Evolutionary conservation across 2,329 filamentous ascomycete genomes (phyloP), one percentile per base, ranked within the genome.

Genomic region (Fusarium napiforme): DNA sequence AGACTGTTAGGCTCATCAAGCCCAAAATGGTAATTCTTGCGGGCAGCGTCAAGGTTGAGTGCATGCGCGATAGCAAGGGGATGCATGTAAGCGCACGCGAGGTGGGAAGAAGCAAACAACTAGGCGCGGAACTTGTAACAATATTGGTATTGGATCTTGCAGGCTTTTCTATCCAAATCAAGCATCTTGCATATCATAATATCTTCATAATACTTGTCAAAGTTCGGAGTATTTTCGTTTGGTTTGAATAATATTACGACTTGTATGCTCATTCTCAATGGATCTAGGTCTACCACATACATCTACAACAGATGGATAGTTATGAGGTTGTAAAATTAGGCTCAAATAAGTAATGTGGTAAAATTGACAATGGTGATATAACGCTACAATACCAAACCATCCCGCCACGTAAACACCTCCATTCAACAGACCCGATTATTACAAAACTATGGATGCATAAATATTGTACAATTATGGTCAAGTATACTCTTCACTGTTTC

Each of bases 11-110:
- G 40, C 36, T 64, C 69, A 15, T 64, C 69, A 15, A 50, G 60
- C 69, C 50, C 43, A 66, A 74, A 72, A 43, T 42, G 68, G 72
- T 62, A 74, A 74, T 72, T 74, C 36, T 74, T 74, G 71, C 72
- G 71, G 71, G 42, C 60, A 74, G 26, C 19, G 42, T 60, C 36
- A 59, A 67, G 58, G 32, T 67, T 49, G 43, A 60, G 56, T 52
- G 45, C 34, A 57, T 55, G 43, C 49, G 30, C 39, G 39, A 58
- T 55, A 57, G 50, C 62, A 60, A 67, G 71, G 57, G 59, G 57
- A 60, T 50, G 58, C 69, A 70, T 75, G 69, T 57, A 67, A 58
- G 58, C 52, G 53, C 50, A 45, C 53, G 52, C 52, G 40, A 63
- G 21, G n/a, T 16, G 34, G 16, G 57, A 49, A 67, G 34, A 67